These are phyloP conservation scores for Lentinula sp. DNA, from an alignment of 768 basidiomycete species.

Conservation along the genomic window DNA sequence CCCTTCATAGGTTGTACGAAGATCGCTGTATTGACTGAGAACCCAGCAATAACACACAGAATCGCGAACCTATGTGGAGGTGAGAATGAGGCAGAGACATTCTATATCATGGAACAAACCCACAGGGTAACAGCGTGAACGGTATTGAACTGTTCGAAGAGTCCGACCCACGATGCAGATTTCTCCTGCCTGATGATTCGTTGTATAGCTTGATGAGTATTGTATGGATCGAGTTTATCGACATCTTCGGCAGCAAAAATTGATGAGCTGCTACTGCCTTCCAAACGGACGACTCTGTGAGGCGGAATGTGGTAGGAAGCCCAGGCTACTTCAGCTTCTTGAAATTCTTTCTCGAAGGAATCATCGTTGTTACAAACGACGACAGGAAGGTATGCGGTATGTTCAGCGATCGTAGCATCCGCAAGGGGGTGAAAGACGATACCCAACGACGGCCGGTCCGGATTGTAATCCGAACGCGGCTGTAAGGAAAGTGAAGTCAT, in stretches of 20 bases:
- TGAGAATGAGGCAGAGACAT: constrained; percentile 11
- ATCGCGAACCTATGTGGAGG: constrained; percentile 51
- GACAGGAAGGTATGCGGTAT: constrained; percentile 57
- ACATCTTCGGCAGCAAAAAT: constrained; percentile 45
- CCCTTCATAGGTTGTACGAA: constrained; percentile 12
- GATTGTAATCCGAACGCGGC: constrained; percentile 15
- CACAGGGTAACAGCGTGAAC: constrained; percentile 64
- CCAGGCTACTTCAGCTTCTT: constrained; percentile 37
- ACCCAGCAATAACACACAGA: constrained; percentile 60
- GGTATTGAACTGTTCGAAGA: constrained; percentile 39
- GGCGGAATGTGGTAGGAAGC: constrained; percentile 34
- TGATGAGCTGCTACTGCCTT: constrained; percentile 21
- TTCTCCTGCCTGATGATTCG: constrained; percentile 32
- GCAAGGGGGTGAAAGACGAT: constrained; percentile 59
- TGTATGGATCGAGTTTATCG: constrained; percentile 32
- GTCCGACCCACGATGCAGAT: constrained; percentile 11
- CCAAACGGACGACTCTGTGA: constrained; percentile 33
- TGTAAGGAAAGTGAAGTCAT: constrained; percentile 22
- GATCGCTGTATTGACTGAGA: constrained; percentile 47
- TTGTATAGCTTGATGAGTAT: constrained; percentile 39
- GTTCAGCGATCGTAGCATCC: constrained; percentile 27
- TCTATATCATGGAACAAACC: constrained; percentile 18
- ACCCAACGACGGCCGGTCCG: constrained; percentile 53
- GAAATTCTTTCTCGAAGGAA: constrained; percentile 15
- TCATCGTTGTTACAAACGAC: constrained; percentile 23